phyloP scores from a whole-genome alignment of 345 rosid genomes.

The Eucalyptus marginata region DNA sequence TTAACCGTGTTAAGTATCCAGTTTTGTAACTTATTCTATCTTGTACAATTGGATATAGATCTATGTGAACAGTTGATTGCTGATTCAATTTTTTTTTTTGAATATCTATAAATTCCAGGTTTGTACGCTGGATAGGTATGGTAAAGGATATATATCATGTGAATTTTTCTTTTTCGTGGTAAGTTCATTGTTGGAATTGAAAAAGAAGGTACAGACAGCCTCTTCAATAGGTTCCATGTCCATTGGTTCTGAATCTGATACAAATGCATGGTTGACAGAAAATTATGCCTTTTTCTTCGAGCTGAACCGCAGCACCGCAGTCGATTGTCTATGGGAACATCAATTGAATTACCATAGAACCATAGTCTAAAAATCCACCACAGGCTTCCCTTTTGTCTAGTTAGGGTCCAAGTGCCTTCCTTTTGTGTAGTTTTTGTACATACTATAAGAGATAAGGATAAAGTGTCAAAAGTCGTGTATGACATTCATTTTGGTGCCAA shows the following conservation, averaged over 20 bases:
- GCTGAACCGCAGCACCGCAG: not conserved
- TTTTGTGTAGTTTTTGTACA: not conserved
- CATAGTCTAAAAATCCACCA: not conserved
- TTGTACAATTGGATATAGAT: not conserved
- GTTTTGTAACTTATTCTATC: not conserved
- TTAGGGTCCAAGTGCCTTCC: not conserved
- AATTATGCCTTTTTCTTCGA: not conserved
- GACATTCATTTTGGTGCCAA: fast-evolving
- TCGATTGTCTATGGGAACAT: not conserved
- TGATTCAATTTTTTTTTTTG: not conserved
- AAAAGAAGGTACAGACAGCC: not conserved
- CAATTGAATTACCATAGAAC: not conserved
- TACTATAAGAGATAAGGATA: too few species aligned
- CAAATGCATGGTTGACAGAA: not conserved
- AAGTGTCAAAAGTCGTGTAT: too few species aligned
- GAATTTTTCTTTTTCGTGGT: not conserved
- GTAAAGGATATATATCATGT: not conserved
- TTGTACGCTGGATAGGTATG: not conserved
- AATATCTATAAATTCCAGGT: not conserved
- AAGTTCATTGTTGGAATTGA: not conserved
- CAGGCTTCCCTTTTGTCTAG: not conserved
- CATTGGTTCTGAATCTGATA: not conserved
- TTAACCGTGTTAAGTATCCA: not conserved
- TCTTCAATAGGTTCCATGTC: not conserved
- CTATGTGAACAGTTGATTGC: not conserved